Conservation (phyloP, 73 alveolate genomes). For the Blepharisma stoltei region DNA sequence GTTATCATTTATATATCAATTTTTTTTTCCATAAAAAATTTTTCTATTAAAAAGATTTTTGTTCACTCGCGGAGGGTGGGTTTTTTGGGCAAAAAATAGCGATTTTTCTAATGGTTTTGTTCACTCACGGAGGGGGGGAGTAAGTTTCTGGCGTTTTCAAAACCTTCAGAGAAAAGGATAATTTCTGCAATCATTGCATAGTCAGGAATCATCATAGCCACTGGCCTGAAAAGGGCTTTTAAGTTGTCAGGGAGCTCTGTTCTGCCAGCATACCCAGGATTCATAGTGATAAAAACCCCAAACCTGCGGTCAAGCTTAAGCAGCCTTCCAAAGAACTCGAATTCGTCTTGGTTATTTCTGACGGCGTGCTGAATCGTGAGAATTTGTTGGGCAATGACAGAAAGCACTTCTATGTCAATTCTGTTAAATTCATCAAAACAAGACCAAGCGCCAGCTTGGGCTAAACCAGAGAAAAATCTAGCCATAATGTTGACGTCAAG, state of each 20-base stretch:
- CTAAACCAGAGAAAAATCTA: conserved; percentile 91
- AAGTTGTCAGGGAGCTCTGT: conserved; percentile 98
- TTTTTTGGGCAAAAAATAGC: too few species aligned
- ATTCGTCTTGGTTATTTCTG: conserved; percentile 84
- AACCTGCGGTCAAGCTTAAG: conserved; percentile 94
- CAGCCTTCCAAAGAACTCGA: conserved; percentile 96
- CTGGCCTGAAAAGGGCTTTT: conserved; percentile 97
- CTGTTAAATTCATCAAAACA: conserved; percentile 99
- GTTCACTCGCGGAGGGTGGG: too few species aligned
- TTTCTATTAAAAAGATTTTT: too few species aligned
- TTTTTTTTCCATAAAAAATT: too few species aligned
- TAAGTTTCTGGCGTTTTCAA: conserved; percentile 87
- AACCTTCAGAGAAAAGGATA: conserved; percentile 97
- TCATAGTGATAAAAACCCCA: conserved; percentile 99
- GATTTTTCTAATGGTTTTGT: too few species aligned
- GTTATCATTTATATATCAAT: too few species aligned
- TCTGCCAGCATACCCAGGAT: conserved; percentile 97
- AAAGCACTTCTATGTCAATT: conserved; percentile 96
- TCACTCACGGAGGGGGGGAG: too few species aligned
- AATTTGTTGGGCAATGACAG: conserved; percentile 98
- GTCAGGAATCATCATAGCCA: conserved; percentile 96
- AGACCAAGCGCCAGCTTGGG: conserved; percentile 99
- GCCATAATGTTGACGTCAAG: conserved; percentile 95
- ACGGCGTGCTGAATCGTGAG: conserved; percentile 90
- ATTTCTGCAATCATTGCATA: conserved; percentile 98